Percentiles rank a stretch among this genome's conserved stretches.
Conservation (phyloP, 805 yeast genomes). For the Hanseniaspora valbyensis region DNA sequence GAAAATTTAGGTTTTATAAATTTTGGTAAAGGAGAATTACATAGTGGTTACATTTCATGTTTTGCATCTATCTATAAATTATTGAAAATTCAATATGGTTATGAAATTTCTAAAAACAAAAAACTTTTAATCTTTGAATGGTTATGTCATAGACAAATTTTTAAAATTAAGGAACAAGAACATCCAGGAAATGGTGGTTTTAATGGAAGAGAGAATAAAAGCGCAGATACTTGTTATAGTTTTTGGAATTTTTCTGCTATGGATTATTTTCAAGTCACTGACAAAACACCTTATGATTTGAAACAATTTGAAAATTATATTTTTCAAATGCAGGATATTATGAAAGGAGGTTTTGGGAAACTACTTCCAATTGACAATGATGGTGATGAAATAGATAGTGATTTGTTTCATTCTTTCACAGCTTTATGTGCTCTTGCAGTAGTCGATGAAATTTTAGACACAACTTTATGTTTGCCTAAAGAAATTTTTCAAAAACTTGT, state of each 20-base stretch:
- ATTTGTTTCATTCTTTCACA: constrained; percentile 56
- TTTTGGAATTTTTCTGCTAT: constrained; percentile 71
- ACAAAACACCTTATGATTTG: constrained; percentile 34
- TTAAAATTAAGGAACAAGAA: constrained; percentile 33
- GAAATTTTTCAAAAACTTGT: constrained; percentile 6
- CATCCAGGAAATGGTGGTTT: constrained; percentile 58
- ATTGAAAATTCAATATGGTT: background rate
- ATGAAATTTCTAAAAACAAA: background rate
- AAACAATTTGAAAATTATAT: constrained; percentile 15
- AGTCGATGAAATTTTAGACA: constrained; percentile 26
- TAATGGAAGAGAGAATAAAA: constrained; percentile 78
- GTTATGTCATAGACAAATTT: constrained; percentile 6
- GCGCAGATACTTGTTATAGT: constrained; percentile 75
- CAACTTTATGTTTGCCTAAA: constrained; percentile 26
- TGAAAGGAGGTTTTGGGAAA: constrained; percentile 72
- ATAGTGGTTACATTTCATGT: constrained; percentile 12
- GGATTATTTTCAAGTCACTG: constrained; percentile 28
- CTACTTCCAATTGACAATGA: constrained; percentile 21
- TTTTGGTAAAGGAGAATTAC: constrained; percentile 10
- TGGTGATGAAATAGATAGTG: constrained; percentile 43
- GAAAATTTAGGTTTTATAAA: constrained; percentile 5
- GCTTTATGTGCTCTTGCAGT: constrained; percentile 46
- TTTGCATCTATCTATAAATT: constrained; percentile 10
- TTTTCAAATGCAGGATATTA: constrained; percentile 42
- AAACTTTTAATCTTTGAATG: constrained; percentile 14